Conservation (phyloP, 805 yeast species). For the Babjeviella inositovora region DNA sequence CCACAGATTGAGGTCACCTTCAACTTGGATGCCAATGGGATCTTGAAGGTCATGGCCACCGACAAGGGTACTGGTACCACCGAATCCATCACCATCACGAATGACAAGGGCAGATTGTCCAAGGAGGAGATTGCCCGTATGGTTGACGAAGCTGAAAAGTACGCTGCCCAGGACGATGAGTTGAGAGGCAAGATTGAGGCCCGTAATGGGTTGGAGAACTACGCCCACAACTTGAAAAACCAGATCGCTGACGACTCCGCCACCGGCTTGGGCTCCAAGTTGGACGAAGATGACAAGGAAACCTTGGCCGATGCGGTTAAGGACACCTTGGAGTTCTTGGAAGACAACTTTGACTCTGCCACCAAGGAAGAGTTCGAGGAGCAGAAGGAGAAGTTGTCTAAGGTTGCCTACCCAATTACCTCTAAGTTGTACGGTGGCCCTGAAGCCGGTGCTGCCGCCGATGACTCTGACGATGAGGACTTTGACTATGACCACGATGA, state of each 20-base stretch:
- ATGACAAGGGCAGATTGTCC: constrained; percentile 87
- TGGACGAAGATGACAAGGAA: constrained; percentile 86
- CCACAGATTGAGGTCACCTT: constrained; percentile 88
- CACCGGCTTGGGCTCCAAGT: constrained; percentile 54
- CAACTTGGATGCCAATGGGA: constrained; percentile 77
- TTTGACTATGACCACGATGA: constrained; percentile 59
- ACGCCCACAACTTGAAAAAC: constrained; percentile 70
- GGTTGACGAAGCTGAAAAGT: constrained; percentile 96
- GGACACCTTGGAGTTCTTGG: constrained; percentile 80
- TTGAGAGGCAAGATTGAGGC: constrained; percentile 77
- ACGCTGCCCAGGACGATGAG: constrained; percentile 78
- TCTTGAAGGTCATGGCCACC: constrained; percentile 70
- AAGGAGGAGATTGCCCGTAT: constrained; percentile 93
- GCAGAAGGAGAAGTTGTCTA: constrained; percentile 69
- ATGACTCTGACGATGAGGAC: constrained; percentile 21
- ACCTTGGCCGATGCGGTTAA: constrained; percentile 72
- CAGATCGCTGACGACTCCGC: constrained; percentile 35
- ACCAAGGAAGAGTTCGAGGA: constrained; percentile 88
- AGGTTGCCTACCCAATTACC: constrained; percentile 83
- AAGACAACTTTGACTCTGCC: constrained; percentile 75
- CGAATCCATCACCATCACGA: constrained; percentile 81
- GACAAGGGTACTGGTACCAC: constrained; percentile 93
- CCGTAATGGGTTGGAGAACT: constrained; percentile 78
- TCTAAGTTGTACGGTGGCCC: constrained; percentile 64
- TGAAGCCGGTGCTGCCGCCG: constrained; percentile 25